Evolutionary conservation across 2,329 filamentous ascomycete species (phyloP).

Genomic region (Plectosphaerella sp.): DNA sequence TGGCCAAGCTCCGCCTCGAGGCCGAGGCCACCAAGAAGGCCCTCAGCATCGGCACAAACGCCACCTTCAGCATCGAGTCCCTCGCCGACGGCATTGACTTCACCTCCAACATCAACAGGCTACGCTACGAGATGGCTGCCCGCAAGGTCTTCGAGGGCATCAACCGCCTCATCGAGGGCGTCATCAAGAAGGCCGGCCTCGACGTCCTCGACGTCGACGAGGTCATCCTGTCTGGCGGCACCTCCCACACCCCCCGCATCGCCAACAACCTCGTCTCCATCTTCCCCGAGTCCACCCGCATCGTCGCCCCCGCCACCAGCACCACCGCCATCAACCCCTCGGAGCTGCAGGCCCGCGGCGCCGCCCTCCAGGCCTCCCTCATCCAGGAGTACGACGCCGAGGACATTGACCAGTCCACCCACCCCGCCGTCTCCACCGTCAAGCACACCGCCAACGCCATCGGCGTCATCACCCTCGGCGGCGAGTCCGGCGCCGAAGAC

Average conservation of each 20-base stretch:
- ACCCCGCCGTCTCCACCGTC: conserved; percentile 90
- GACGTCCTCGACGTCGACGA: conserved; percentile 92
- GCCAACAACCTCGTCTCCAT: conserved; percentile 72
- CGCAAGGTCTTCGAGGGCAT: conserved; percentile 86
- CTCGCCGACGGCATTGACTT: conserved; percentile 88
- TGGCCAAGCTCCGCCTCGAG: conserved; percentile 91
- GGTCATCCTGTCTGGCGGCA: conserved; percentile 88
- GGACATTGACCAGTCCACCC: conserved; percentile 93
- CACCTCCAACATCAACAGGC: conserved; percentile 84
- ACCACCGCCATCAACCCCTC: conserved; percentile 84
- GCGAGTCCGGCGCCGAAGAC: conserved; percentile 52
- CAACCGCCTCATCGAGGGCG: conserved; percentile 77
- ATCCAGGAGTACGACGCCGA: conserved; percentile 91
- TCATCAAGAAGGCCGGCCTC: conserved; percentile 85
- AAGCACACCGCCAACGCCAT: conserved; percentile 87
- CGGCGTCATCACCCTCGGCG: conserved; percentile 69
- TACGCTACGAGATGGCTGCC: conserved; percentile 85
- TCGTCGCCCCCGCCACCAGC: conserved; percentile 80
- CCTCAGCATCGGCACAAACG: conserved; percentile 81
- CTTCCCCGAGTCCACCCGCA: conserved; percentile 74
- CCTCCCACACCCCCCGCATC: conserved; percentile 89
- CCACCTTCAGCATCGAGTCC: conserved; percentile 89
- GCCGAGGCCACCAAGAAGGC: conserved; percentile 89
- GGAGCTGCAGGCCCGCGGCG: conserved; percentile 82
- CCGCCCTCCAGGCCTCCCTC: conserved; percentile 89